These are phyloP conservation scores for Gaultheria prostrata DNA, from an alignment of 148 eudicot genomes.

Conservation along the genomic window DNA sequence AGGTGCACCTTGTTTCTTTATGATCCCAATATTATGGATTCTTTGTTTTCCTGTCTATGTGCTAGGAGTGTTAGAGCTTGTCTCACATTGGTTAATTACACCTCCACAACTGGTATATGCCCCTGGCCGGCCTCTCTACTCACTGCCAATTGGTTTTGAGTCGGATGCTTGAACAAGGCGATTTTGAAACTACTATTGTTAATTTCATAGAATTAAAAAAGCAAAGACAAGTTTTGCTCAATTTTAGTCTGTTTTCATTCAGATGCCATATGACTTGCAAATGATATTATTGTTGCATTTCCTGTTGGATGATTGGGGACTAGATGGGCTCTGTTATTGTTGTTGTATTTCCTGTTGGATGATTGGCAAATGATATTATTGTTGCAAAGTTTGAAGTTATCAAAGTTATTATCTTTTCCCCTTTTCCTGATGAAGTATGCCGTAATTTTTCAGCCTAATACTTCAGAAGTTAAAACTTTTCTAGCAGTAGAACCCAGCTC, in stretches of 20 bases:
- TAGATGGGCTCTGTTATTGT: no score
- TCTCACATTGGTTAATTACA: no score
- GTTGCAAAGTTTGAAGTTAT: neutral
- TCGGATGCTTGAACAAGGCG: no score
- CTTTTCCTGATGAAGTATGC: neutral
- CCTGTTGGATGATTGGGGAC: neutral
- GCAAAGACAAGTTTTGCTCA: neutral
- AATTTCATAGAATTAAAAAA: neutral
- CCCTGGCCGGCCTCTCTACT: no score
- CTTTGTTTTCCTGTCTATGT: no score
- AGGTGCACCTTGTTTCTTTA: no score
- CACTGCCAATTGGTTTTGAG: no score
- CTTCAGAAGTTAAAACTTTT: neutral
- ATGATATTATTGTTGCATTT: neutral
- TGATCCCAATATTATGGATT: no score
- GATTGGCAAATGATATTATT: no score
- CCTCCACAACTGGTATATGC: no score
- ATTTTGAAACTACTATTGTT: neutral
- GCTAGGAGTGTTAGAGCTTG: no score
- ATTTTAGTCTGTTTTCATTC: neutral
- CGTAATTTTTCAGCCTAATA: neutral
- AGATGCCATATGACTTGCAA: neutral
- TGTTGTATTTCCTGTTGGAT: neutral
- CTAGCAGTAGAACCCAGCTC: neutral
- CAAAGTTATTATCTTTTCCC: neutral